Evolutionary conservation across 345 rosid species (phyloP).

Genomic region (Linum usitatissimum): DNA sequence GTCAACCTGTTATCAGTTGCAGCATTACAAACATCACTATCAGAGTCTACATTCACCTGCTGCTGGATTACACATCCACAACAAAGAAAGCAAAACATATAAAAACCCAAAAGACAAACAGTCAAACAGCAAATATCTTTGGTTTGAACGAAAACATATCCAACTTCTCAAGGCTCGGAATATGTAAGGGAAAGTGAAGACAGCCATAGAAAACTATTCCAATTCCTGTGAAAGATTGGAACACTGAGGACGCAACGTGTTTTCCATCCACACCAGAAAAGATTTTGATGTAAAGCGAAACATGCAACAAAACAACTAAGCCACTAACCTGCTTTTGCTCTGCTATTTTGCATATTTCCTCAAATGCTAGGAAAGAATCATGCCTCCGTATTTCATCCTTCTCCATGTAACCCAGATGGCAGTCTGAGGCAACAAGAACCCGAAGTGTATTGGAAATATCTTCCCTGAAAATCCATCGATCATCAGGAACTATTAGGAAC

Average conservation of each 20-base stretch:
- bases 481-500: neutral
- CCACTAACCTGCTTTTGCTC: constrained; percentile 55
- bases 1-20: constrained; percentile 55
- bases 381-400: constrained; percentile 91
- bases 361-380: constrained; percentile 90
- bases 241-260: too few relatives aligned
- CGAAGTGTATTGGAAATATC: constrained; percentile 52
- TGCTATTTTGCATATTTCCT: constrained; percentile 90
- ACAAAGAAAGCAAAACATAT: neutral
- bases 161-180: neutral
- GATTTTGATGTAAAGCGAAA: neutral
- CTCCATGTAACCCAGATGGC: constrained; percentile 96
- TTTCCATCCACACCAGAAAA: constrained; percentile 8
- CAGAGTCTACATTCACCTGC: constrained; percentile 2
- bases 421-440: constrained; percentile 86
- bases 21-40: constrained; percentile 3
- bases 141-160: neutral
- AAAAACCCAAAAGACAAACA: neutral
- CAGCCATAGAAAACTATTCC: neutral
- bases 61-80: too few relatives aligned
- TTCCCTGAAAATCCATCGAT: constrained; percentile 33
- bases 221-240: neutral
- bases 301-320: neutral
- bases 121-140: neutral
- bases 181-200: neutral